Evolutionary conservation across 441 rosid species (phyloP).

Genomic region (Erodium moschatum): DNA sequence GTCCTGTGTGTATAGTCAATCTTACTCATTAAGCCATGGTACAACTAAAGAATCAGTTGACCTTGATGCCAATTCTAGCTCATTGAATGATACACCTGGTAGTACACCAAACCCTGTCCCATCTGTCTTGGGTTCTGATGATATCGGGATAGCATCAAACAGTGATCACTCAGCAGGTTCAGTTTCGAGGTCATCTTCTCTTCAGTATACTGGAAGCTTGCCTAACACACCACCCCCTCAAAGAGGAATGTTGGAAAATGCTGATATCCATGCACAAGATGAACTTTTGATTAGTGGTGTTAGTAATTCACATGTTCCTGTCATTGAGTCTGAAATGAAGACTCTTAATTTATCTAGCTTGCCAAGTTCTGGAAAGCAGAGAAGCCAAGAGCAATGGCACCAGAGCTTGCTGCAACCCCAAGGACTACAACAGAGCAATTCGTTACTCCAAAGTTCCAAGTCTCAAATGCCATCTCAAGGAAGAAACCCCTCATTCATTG

Average conservation of each 20-base stretch:
- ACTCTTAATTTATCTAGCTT: constrained; percentile 31
- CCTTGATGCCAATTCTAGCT: constrained; percentile 26
- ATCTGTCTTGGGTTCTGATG: constrained; percentile 20
- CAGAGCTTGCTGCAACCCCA: constrained; percentile 21
- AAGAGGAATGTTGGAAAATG: constrained; percentile 19
- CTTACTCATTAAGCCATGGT: constrained; percentile 33
- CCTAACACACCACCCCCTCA: constrained; percentile 11
- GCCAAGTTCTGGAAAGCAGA: constrained; percentile 23
- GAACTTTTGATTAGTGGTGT: constrained; percentile 18
- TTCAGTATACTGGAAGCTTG: constrained; percentile 19
- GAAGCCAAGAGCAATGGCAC: constrained; percentile 27
- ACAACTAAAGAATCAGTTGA: constrained; percentile 29
- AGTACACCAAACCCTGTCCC: constrained; percentile 22
- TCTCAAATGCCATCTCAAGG: constrained; percentile 32
- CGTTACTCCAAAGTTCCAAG: constrained; percentile 31
- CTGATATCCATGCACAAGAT: constrained; percentile 13
- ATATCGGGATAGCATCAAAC: constrained; percentile 15
- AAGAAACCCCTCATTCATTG: constrained; percentile 25
- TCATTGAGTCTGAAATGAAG: constrained; percentile 32
- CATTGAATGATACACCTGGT: constrained; percentile 23
- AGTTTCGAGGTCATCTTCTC: constrained; percentile 22
- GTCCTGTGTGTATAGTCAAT: constrained; percentile 35
- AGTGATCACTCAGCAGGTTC: constrained; percentile 16
- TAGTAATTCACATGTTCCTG: constrained; percentile 19
- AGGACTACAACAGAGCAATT: constrained; percentile 30